Percentiles rank a stretch among this genome's conserved stretches.
These are phyloP conservation scores for Solanum dulcamara DNA, from an alignment of 257 asterid genomes.

Conservation along the genomic window DNA sequence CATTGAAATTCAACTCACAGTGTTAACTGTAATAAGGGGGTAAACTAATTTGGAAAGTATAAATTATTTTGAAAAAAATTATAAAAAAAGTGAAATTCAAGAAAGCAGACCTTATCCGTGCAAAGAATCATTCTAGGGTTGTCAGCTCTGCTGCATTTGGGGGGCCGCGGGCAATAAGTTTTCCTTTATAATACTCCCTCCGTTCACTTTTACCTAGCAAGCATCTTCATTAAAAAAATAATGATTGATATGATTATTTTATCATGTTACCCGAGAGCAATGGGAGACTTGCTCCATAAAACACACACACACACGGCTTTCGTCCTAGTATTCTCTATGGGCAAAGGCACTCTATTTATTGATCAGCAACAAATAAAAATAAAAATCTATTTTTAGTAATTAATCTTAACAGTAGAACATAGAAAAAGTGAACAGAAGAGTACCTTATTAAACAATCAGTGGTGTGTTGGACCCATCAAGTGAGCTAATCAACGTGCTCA, in stretches of 20 bases:
- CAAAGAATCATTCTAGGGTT: background rate
- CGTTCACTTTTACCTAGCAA: no score
- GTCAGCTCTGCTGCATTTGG: background rate
- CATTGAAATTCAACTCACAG: background rate
- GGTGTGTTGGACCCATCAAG: background rate
- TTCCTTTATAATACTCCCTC: background rate
- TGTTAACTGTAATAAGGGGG: background rate
- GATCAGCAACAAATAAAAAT: no score
- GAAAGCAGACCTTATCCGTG: background rate
- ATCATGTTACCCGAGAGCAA: no score
- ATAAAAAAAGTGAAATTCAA: background rate
- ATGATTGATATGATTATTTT: background rate
- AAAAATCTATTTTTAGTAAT: no score
- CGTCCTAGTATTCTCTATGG: no score
- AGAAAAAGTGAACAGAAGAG: no score
- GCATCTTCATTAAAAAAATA: no score
- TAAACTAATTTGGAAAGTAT: background rate
- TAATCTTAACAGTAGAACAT: no score
- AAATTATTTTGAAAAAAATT: background rate
- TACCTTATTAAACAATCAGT: background rate
- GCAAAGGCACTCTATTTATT: no score
- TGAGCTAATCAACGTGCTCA: background rate
- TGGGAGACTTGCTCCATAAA: no score
- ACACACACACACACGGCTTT: no score
- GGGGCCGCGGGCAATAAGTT: background rate